A percentile compares a stretch with the other conserved stretches of the same genome.
phyloP scores from a whole-genome alignment of 495 filamentous ascomycete genomes.

The Parathielavia hyrcaniae region DNA sequence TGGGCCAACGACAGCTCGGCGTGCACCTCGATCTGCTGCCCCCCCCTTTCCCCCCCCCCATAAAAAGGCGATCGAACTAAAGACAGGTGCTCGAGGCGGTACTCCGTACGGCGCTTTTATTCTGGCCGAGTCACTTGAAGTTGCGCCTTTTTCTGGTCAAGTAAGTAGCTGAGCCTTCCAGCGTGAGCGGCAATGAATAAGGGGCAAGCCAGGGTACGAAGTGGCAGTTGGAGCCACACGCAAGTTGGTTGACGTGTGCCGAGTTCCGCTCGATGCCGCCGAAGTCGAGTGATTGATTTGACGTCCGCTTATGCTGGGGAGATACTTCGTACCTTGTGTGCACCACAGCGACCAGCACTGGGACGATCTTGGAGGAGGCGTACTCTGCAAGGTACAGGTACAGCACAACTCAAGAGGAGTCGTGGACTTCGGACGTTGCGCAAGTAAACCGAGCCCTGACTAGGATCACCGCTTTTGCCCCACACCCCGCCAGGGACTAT shows the following conservation, averaged over 20 bases:
- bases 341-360: background rate
- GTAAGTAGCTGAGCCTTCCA: no score
- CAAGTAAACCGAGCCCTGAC: no score
- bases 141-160: background rate
- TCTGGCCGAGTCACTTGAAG: background rate
- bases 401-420: no score
- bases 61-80: background rate
- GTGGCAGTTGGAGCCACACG: no score
- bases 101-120: background rate
- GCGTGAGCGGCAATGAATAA: no score
- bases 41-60: no score
- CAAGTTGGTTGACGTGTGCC: background rate
- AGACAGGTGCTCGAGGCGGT: background rate
- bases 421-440: no score
- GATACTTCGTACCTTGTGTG: background rate
- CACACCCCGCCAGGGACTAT: constrained; percentile 20
- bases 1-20: constrained; percentile 6
- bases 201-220: no score
- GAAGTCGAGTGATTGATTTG: no score
- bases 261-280: background rate
- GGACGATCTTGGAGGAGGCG: background rate
- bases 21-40: constrained; percentile 10
- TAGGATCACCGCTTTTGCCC: background rate
- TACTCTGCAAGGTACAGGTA: no score
- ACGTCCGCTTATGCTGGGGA: no score